These are phyloP conservation scores for Colletotrichum lini DNA, from an alignment of 2,329 filamentous ascomycete genomes.

Conservation along the genomic window DNA sequence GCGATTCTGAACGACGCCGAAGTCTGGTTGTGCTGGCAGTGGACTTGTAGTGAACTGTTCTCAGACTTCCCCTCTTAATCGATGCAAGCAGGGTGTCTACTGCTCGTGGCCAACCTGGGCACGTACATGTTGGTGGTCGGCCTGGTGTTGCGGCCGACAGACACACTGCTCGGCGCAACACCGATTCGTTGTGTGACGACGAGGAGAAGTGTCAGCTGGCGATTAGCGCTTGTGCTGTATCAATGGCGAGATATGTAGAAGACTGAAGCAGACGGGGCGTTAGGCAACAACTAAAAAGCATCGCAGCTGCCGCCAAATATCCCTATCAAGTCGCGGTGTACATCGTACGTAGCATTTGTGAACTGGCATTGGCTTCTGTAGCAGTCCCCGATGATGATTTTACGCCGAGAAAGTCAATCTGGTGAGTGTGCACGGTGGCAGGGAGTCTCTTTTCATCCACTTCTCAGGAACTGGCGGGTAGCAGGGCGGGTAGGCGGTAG, in stretches of 20 bases:
- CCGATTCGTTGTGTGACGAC: neutral
- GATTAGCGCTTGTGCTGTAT: neutral
- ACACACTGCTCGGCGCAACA: neutral
- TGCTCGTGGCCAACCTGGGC: neutral
- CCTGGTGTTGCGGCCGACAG: neutral
- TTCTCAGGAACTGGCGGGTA: conserved; percentile 5
- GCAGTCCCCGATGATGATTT: conserved; percentile 7
- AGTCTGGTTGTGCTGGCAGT: conserved; percentile 5
- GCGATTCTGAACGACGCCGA: neutral
- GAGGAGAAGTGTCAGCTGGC: neutral
- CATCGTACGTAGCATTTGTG: conserved; percentile 3
- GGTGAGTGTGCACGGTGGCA: conserved; percentile 7
- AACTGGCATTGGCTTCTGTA: conserved; percentile 14
- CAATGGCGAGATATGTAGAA: neutral
- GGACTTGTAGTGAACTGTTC: neutral
- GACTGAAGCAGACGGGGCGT: neutral
- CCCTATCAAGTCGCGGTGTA: neutral
- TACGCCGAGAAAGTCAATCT: conserved; percentile 30
- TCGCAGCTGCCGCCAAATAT: neutral
- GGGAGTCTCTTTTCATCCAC: conserved; percentile 1
- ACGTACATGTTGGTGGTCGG: neutral
- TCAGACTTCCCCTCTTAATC: conserved; percentile 2
- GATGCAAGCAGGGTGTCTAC: neutral
- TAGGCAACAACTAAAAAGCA: neutral
- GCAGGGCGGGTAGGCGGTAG: neutral